Conservation (phyloP, 2,329 filamentous ascomycete genomes). For the Cladophialophora chaetospira region DNA sequence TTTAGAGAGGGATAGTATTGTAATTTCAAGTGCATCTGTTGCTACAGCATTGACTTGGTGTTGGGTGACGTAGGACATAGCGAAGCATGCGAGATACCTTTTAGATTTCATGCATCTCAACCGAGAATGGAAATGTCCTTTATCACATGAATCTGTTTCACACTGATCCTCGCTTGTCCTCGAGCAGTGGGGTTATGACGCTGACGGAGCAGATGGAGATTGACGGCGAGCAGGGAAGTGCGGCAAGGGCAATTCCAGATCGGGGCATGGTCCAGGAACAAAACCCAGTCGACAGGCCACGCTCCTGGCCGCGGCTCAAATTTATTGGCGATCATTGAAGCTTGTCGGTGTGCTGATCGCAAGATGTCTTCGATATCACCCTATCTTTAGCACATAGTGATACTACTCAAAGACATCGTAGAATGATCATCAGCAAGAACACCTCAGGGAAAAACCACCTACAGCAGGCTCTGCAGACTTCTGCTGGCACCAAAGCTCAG, state of each 20-base stretch:
- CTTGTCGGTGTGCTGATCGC: background rate
- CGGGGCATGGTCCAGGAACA: background rate
- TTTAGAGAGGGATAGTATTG: slow-evolving; percentile 23
- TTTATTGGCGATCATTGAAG: background rate
- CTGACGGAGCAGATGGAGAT: background rate
- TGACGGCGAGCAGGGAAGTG: background rate
- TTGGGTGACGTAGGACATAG: background rate
- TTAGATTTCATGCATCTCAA: background rate
- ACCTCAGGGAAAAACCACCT: background rate
- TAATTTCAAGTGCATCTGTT: background rate
- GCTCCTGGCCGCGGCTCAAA: background rate
- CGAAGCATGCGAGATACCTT: background rate
- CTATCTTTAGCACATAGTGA: too few relatives aligned
- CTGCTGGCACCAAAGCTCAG: background rate
- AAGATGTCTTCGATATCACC: too few relatives aligned
- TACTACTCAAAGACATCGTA: background rate
- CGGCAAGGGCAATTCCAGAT: background rate
- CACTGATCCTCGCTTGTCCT: background rate
- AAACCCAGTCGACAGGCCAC: background rate
- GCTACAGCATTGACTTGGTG: too few relatives aligned
- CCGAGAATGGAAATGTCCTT: background rate
- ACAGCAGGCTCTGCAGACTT: too few relatives aligned
- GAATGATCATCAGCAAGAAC: background rate
- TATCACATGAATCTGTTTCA: background rate
- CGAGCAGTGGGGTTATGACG: background rate